These are phyloP conservation scores for Roridomyces roridus DNA, from an alignment of 768 basidiomycete species.

Conservation along the genomic window DNA sequence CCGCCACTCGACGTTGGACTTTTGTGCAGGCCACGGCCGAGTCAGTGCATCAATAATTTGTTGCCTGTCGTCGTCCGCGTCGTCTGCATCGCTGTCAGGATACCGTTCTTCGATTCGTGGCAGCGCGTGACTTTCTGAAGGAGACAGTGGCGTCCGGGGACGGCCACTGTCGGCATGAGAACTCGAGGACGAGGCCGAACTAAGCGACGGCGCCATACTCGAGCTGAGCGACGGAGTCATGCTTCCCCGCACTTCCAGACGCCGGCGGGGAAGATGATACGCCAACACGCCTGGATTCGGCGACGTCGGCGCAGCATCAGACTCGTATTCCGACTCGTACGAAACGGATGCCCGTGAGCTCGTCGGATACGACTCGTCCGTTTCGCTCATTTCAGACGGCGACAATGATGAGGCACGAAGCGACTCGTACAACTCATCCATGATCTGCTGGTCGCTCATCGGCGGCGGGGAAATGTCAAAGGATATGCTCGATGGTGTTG, in stretches of 20 bases:
- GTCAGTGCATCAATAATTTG: constrained; percentile 15
- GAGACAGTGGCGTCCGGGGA: constrained; percentile 19
- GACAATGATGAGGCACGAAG: background rate
- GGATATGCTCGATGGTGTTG: constrained; percentile 27
- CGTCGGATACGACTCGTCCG: constrained; percentile 9
- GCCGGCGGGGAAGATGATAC: constrained; percentile 26
- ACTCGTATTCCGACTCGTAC: constrained; percentile 18
- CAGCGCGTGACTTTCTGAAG: constrained; percentile 6
- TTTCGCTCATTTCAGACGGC: background rate
- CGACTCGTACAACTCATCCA: constrained; percentile 23
- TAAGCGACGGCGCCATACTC: constrained; percentile 14
- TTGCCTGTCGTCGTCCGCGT: background rate
- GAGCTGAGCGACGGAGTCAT: constrained; percentile 3
- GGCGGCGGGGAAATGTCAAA: background rate
- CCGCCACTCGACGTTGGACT: constrained; percentile 28
- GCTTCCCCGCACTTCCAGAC: background rate
- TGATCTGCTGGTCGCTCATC: constrained; percentile 21
- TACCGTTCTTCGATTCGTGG: constrained; percentile 20
- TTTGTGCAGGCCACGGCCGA: constrained; percentile 37
- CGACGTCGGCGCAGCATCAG: background rate
- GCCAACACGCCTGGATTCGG: background rate
- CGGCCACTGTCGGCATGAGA: background rate
- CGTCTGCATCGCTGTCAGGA: background rate
- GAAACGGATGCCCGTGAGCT: constrained; percentile 15
- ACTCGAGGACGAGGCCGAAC: constrained; percentile 15